Evolutionary conservation across 768 basidiomycete genomes (phyloP).

Genomic region (Russula olivacea): DNA sequence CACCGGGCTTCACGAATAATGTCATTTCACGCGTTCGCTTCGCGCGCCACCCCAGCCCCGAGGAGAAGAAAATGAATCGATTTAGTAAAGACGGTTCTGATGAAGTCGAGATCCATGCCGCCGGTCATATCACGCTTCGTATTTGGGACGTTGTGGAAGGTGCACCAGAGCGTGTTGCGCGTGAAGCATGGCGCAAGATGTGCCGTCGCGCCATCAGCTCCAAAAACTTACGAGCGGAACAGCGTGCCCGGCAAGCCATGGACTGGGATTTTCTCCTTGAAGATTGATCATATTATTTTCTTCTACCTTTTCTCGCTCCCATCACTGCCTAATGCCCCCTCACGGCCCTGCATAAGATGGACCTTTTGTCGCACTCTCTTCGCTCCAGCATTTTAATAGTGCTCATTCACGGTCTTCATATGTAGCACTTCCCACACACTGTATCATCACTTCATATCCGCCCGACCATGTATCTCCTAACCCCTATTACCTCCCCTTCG

Average conservation of each 20-base stretch:
- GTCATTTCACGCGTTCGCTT: conserved; percentile 38
- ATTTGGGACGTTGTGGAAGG: conserved; percentile 75
- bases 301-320: neutral
- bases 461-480: conserved; percentile 5
- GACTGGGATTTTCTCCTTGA: conserved; percentile 80
- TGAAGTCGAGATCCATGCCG: conserved; percentile 56
- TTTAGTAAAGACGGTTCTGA: conserved; percentile 36
- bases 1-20: conserved; percentile 68
- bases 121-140: conserved; percentile 57
- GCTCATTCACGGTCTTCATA: neutral
- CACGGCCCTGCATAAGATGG: neutral
- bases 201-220: conserved; percentile 55
- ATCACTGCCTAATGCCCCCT: neutral
- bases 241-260: conserved; percentile 43
- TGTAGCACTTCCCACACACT: conserved; percentile 18
- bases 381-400: conserved; percentile 8
- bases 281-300: conserved; percentile 36
- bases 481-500: neutral
- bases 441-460: conserved; percentile 12
- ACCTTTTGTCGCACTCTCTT: conserved; percentile 1
- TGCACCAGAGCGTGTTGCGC: conserved; percentile 55
- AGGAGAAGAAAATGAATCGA: conserved; percentile 26
- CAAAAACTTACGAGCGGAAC: conserved; percentile 37
- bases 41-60: conserved; percentile 27
- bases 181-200: conserved; percentile 43